Evolutionary conservation across 2,329 filamentous ascomycete species (phyloP).

Genomic region (Neofusicoccum kwambonambiense): DNA sequence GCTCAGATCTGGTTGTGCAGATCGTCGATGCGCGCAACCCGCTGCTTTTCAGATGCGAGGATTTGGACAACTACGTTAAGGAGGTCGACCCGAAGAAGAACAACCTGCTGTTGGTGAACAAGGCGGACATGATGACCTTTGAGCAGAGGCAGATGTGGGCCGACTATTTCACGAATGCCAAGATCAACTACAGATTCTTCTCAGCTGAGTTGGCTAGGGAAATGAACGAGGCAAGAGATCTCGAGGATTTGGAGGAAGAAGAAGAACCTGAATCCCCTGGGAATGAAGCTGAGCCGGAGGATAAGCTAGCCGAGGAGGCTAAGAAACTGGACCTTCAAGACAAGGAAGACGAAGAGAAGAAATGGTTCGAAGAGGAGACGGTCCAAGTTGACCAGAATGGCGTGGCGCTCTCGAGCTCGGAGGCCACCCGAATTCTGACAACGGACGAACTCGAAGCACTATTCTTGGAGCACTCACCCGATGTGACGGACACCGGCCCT

Average conservation of each 20-base stretch:
- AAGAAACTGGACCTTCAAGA: slow-evolving; percentile 49
- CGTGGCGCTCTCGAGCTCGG: slow-evolving; percentile 37
- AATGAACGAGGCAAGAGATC: slow-evolving; percentile 69
- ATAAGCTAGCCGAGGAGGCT: slow-evolving; percentile 43
- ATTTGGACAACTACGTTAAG: slow-evolving; percentile 91
- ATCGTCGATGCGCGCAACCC: slow-evolving; percentile 98
- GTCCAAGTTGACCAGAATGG: slow-evolving; percentile 34
- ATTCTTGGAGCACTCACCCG: slow-evolving; percentile 73
- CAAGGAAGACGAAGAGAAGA: slow-evolving; percentile 39
- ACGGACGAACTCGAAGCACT: slow-evolving; percentile 90
- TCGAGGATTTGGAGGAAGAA: slow-evolving; percentile 51
- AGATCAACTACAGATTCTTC: slow-evolving; percentile 93
- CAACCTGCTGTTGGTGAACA: slow-evolving; percentile 93
- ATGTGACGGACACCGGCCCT: slow-evolving; percentile 49
- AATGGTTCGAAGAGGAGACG: slow-evolving; percentile 42
- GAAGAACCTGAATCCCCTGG: slow-evolving; percentile 35
- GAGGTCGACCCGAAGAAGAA: slow-evolving; percentile 84
- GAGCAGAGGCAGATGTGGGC: slow-evolving; percentile 83
- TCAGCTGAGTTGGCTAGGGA: slow-evolving; percentile 91
- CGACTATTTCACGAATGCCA: slow-evolving; percentile 74
- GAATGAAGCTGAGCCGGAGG: slow-evolving; percentile 50
- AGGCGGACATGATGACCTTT: slow-evolving; percentile 97
- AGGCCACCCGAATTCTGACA: slow-evolving; percentile 71
- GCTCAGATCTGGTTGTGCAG: slow-evolving; percentile 92
- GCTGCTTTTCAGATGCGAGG: slow-evolving; percentile 87